Base-by-base conservation (phyloP, 768 basidiomycete species). In the Mycena vulgaris region DNA sequence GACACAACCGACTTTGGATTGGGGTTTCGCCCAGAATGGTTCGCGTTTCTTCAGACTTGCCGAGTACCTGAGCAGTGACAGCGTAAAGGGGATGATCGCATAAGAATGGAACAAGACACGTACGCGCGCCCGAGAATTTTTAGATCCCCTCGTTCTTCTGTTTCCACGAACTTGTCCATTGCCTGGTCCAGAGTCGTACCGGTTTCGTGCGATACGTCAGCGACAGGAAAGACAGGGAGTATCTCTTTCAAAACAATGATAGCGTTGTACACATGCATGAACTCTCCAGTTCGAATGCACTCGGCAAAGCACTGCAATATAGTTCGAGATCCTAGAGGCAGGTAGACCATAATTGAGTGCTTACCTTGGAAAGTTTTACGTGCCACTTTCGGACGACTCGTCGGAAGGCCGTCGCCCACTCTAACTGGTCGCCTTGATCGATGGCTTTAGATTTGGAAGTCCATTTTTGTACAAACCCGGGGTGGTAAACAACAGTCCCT, bases 201-300 rank as follows among this genome's bases (percentile, higher is more conserved):
- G 30, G 85, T 83, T 62, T 85, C 87, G 49, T 82, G 82, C 42
- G 81, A 78, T 37, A 92, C 88, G 14, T 89, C 81, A 21, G 90
- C 88, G 13, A 93, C 77, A 30, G 97, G 97, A 82, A 98, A 98
- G 57, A 95, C 92, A 1, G 94, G 92, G 33, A 96, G 86, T 25
- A 98, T 89, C 79, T 98, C 95, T 76, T 96, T 95, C 71, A 98
- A 85, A 31, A 99, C 92, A 42, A 97, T 89, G 80, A 99, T 94
- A n/a, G 95, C 89, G 77, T 99, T 99, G 80, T 97, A 97, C 62
- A 98, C 94, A 75, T 96, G 96, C 94, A 98, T 97, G 79, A 97
- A 99, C 76, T 97, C 97, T 57, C 89, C 89, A 2, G 96, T 93
- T 75, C 92, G 88, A 69, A 98, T 92, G 77, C 93, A 96, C 35